phyloP scores from a whole-genome alignment of 2,329 filamentous ascomycete genomes.

The Pyrenochaeta sp. region DNA sequence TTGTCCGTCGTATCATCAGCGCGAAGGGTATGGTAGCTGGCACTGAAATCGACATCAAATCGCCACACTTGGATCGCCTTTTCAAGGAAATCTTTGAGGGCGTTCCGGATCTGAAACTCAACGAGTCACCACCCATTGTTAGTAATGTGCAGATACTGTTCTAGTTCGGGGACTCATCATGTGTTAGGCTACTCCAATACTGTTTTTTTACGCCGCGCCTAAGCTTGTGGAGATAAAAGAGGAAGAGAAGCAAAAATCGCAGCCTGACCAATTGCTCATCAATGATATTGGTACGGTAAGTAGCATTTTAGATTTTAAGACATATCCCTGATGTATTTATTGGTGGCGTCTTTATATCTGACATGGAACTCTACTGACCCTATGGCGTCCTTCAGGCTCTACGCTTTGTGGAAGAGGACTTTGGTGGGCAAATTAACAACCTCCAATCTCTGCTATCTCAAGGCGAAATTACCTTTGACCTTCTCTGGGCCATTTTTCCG shows the following conservation, averaged over 20 bases:
- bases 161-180: background rate
- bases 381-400: background rate
- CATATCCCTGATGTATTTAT: background rate
- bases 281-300: constrained; percentile 4
- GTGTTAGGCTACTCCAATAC: background rate
- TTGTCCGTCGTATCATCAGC: constrained; percentile 5
- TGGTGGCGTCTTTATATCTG: background rate
- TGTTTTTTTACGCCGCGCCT: background rate
- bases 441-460: constrained; percentile 1
- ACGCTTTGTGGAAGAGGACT: constrained; percentile 2
- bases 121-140: constrained; percentile 3
- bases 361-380: background rate
- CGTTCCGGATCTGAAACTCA: constrained; percentile 2
- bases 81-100: constrained; percentile 5
- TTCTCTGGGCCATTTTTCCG: constrained; percentile 4
- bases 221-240: constrained; percentile 4
- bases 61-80: constrained; percentile 1
- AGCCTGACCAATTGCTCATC: constrained; percentile 2
- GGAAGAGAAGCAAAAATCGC: background rate
- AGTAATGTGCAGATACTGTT: background rate
- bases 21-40: constrained; percentile 1
- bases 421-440: background rate
- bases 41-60: constrained; percentile 5
- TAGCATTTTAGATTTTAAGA: background rate
- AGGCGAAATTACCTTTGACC: constrained; percentile 3